Conservation (phyloP, 306 rosid genomes). For the Glycine tomentella region DNA sequence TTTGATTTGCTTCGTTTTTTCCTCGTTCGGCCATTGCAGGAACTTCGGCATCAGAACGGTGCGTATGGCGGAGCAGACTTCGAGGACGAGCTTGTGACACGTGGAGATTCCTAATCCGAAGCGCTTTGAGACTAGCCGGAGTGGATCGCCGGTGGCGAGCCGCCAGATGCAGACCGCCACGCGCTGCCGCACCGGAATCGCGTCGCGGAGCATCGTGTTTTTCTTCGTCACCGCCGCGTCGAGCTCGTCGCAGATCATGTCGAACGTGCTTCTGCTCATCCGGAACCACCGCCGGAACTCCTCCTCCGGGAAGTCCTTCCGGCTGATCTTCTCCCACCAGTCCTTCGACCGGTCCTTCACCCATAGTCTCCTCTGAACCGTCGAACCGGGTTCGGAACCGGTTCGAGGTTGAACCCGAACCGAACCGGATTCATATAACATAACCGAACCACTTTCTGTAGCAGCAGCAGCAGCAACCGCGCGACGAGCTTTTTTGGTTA, state of each 20-base stretch:
- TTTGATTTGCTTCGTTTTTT: slow-evolving; percentile 40
- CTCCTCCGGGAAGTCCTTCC: slow-evolving; percentile 62
- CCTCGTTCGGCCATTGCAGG: slow-evolving; percentile 68
- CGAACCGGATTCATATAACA: not conserved
- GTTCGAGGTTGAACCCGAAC: not conserved
- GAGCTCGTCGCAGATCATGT: slow-evolving; percentile 74
- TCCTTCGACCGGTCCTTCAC: slow-evolving; percentile 83
- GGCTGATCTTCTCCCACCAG: slow-evolving; percentile 81
- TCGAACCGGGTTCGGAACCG: not conserved
- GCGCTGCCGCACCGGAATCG: slow-evolving; percentile 84
- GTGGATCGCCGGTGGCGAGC: slow-evolving; percentile 85
- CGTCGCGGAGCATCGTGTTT: slow-evolving; percentile 86
- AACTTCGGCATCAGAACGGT: slow-evolving; percentile 71
- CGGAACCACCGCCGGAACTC: slow-evolving; percentile 71
- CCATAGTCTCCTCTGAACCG: slow-evolving; percentile 68
- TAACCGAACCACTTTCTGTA: not conserved
- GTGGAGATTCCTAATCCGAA: slow-evolving; percentile 88
- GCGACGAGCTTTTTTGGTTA: slow-evolving; percentile 52
- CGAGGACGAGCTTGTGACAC: slow-evolving; percentile 81
- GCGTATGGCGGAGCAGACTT: slow-evolving; percentile 73
- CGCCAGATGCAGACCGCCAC: slow-evolving; percentile 89
- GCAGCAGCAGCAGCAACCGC: slow-evolving; percentile 40
- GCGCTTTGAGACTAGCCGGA: slow-evolving; percentile 70
- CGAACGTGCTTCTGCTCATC: slow-evolving; percentile 76
- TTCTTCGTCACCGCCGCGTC: slow-evolving; percentile 72